phyloP scores from a whole-genome alignment of 2,329 filamentous ascomycete genomes.

The Cordyceps tenuipes region DNA sequence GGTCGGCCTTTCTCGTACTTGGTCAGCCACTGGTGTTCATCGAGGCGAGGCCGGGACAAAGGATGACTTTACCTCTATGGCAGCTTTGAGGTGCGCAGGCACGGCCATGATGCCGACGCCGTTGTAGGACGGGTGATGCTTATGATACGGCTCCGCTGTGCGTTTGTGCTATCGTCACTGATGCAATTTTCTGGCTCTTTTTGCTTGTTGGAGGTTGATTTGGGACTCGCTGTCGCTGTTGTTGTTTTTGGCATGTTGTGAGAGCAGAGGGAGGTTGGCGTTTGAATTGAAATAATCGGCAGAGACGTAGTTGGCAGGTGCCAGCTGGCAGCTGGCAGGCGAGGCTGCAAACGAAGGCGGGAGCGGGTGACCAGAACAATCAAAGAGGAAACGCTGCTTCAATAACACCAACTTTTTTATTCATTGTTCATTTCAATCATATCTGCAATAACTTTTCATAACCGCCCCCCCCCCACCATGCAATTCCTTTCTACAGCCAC shows the following conservation, averaged over 20 bases:
- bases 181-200: background rate
- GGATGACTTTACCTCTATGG: no score
- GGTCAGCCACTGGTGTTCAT: background rate
- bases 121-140: background rate
- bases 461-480: no score
- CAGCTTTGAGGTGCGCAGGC: background rate
- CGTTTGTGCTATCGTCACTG: no score
- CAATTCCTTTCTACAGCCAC: constrained; percentile 19
- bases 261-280: background rate
- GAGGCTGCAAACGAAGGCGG: background rate
- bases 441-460: no score
- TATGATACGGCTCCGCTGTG: background rate
- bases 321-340: background rate
- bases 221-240: background rate
- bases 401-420: no score
- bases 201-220: background rate
- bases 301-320: background rate
- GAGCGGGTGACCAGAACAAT: no score
- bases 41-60: no score
- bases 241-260: background rate
- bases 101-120: background rate
- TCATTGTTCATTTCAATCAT: no score
- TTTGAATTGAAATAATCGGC: background rate
- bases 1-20: background rate
- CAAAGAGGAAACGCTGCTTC: no score